These are phyloP conservation scores for Tulasnella sp. DNA, from an alignment of 768 basidiomycete species.

Conservation along the genomic window DNA sequence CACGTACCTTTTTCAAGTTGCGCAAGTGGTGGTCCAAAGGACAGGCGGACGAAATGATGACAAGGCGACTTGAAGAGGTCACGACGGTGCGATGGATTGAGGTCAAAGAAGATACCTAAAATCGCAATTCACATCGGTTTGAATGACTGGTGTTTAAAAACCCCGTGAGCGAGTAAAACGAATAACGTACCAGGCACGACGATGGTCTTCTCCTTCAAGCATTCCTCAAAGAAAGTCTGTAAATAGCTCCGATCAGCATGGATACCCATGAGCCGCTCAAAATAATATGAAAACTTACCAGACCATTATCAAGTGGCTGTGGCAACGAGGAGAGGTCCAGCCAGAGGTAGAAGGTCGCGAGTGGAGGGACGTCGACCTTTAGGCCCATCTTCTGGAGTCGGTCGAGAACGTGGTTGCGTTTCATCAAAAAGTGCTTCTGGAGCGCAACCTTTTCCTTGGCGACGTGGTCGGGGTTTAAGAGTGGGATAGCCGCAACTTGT, in stretches of 20 bases:
- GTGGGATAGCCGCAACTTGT: conserved; percentile 77
- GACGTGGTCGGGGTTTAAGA: conserved; percentile 64
- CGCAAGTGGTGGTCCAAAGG: conserved; percentile 71
- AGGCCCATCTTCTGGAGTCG: conserved; percentile 71
- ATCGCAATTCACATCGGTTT: no score
- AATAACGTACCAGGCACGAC: conserved; percentile 76
- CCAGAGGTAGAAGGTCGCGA: conserved; percentile 91
- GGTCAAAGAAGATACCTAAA: conserved; percentile 24
- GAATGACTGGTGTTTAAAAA: no score
- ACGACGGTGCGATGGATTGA: conserved; percentile 47
- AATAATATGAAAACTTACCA: conserved; percentile 36
- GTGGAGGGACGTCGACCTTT: conserved; percentile 63
- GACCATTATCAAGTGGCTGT: conserved; percentile 73
- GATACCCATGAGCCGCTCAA: neutral
- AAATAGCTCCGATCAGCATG: conserved; percentile 24
- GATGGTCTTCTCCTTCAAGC: conserved; percentile 82
- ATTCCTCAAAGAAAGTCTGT: conserved; percentile 82
- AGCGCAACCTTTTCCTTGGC: conserved; percentile 68
- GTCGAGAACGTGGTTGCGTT: conserved; percentile 79
- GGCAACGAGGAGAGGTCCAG: conserved; percentile 72
- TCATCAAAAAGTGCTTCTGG: conserved; percentile 81
- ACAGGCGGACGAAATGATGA: conserved; percentile 79
- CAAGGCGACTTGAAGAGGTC: conserved; percentile 86
- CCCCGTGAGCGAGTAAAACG: no score
- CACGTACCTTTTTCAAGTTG: conserved; percentile 62